These are phyloP conservation scores for Fusarium sp. DNA, from an alignment of 2,329 filamentous ascomycete genomes.

Conservation along the genomic window DNA sequence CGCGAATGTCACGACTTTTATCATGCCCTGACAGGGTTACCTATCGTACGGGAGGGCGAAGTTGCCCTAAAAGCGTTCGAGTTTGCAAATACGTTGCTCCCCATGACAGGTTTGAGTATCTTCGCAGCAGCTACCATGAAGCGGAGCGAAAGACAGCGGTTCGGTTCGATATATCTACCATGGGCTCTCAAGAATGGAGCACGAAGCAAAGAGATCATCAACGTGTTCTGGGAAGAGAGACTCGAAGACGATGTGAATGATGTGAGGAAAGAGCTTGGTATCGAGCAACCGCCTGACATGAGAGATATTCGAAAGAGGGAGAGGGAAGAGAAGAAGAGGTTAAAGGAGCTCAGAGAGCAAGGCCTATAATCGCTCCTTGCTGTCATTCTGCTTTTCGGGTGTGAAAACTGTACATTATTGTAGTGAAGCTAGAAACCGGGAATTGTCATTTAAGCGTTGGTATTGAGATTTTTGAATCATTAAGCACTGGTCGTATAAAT, in stretches of 20 bases:
- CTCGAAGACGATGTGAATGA: slow-evolving; percentile 84
- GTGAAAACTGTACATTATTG: slow-evolving; percentile 24
- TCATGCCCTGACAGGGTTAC: slow-evolving; percentile 91
- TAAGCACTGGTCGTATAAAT: background rate
- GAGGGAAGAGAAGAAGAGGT: slow-evolving; percentile 74
- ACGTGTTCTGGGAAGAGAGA: slow-evolving; percentile 98
- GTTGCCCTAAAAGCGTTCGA: slow-evolving; percentile 98
- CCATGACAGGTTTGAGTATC: slow-evolving; percentile 92
- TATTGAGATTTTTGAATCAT: background rate
- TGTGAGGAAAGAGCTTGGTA: slow-evolving; percentile 78
- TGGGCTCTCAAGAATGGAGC: slow-evolving; percentile 92
- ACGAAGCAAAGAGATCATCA: slow-evolving; percentile 83
- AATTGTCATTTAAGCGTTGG: slow-evolving; percentile 14
- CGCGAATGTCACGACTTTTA: slow-evolving; percentile 98
- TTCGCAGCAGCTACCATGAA: slow-evolving; percentile 90
- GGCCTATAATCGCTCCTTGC: slow-evolving; percentile 30
- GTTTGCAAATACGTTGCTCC: slow-evolving; percentile 92
- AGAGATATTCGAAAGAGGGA: slow-evolving; percentile 79
- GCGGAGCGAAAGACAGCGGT: slow-evolving; percentile 79
- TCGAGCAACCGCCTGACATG: slow-evolving; percentile 90
- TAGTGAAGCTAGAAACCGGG: background rate
- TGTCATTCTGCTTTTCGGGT: background rate
- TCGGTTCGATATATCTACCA: slow-evolving; percentile 82
- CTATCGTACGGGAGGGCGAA: slow-evolving; percentile 93
- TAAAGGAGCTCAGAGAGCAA: slow-evolving; percentile 59